Conservation (phyloP, 306 rosid species). For the Glycyrrhiza uralensis region DNA sequence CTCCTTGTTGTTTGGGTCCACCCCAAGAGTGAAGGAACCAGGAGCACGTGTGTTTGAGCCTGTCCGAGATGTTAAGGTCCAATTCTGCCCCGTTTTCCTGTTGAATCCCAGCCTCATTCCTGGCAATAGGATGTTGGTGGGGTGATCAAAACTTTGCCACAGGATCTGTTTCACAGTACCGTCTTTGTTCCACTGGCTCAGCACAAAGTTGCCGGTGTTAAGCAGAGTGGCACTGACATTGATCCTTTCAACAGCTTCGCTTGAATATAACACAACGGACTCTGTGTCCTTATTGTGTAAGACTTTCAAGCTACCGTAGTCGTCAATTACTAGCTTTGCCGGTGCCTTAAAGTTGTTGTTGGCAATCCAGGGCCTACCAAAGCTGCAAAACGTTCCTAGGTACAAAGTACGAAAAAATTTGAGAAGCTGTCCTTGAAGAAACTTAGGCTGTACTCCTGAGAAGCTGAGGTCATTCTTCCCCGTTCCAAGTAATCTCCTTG, state of each 20-base stretch:
- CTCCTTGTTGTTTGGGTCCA: neutral
- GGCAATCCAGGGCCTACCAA: neutral
- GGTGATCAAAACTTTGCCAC: constrained; percentile 10
- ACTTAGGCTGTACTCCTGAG: neutral
- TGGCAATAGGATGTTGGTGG: neutral
- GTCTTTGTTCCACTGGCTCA: neutral
- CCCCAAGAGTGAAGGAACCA: neutral
- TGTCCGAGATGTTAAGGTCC: neutral
- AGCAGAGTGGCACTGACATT: constrained; percentile 23
- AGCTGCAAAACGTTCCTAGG: neutral
- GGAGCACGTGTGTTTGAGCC: neutral
- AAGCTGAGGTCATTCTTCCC: neutral
- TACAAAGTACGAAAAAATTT: neutral
- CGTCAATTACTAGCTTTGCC: constrained; percentile 22
- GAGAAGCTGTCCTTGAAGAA: neutral
- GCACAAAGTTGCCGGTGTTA: constrained; percentile 12
- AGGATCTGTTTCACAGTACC: neutral
- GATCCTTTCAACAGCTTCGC: neutral
- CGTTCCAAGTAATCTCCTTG: neutral
- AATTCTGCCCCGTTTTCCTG: neutral
- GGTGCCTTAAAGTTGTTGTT: neutral
- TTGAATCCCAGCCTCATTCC: constrained; percentile 7
- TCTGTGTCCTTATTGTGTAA: neutral
- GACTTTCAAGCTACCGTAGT: constrained; percentile 9
- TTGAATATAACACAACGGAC: neutral